Evolutionary conservation across 2,329 filamentous ascomycete species (phyloP).

Genomic region (Capronia epimyces): DNA sequence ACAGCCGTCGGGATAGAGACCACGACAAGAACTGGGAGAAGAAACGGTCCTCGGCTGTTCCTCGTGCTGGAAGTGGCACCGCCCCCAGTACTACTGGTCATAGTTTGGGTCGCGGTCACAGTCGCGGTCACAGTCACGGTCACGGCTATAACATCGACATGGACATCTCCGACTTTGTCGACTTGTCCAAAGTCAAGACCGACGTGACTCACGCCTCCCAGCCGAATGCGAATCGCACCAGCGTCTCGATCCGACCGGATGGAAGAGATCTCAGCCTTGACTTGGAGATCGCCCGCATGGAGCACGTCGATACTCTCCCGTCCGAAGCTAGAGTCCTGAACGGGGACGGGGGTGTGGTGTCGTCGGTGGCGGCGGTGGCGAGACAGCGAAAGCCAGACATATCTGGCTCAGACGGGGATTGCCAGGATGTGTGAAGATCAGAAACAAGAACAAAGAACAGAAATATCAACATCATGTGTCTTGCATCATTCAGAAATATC

Average conservation of each 20-base stretch:
- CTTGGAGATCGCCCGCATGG: slow-evolving; percentile 22
- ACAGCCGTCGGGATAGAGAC: too few relatives aligned
- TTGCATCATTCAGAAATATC: too few relatives aligned
- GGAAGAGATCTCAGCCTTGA: slow-evolving; percentile 15
- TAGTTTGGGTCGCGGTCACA: too few relatives aligned
- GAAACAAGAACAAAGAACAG: too few relatives aligned
- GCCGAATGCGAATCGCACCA: slow-evolving; percentile 5
- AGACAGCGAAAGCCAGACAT: slow-evolving; percentile 4
- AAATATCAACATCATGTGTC: too few relatives aligned
- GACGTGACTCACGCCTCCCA: slow-evolving; percentile 39
- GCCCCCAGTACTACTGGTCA: too few relatives aligned
- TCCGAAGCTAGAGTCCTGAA: not conserved
- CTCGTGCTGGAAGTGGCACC: not conserved
- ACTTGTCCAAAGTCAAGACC: slow-evolving; percentile 40
- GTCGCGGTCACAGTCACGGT: too few relatives aligned
- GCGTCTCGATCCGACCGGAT: slow-evolving; percentile 2
- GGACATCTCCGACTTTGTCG: slow-evolving; percentile 43
- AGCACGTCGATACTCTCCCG: slow-evolving; percentile 24
- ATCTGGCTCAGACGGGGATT: slow-evolving; percentile 3
- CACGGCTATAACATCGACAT: not conserved
- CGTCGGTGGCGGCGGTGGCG: too few relatives aligned
- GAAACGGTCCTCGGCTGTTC: slow-evolving; percentile 7
- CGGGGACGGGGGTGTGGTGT: slow-evolving; percentile 10
- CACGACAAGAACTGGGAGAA: too few relatives aligned
- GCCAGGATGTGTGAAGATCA: not conserved